Evolutionary conservation across 768 basidiomycete species (phyloP).

Genomic region (Porphyrellus cyaneotinctus): DNA sequence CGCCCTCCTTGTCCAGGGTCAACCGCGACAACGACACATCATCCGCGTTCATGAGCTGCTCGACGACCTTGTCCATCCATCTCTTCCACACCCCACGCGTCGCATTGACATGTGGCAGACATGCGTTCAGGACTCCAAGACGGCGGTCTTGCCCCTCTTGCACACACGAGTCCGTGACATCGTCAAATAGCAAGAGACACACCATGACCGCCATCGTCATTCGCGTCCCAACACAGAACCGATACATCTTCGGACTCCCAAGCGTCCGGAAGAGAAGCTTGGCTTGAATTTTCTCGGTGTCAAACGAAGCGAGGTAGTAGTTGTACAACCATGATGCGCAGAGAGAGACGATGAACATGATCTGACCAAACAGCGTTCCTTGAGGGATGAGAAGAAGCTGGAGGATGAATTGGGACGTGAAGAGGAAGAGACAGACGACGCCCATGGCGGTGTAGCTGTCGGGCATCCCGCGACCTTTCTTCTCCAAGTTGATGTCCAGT

Average conservation of each 20-base stretch:
- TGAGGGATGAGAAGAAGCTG: conserved; percentile 34
- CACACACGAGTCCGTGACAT: conserved; percentile 2
- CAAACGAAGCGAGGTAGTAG: conserved; percentile 30
- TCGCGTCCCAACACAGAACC: conserved; percentile 16
- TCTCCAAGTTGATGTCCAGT: conserved; percentile 9
- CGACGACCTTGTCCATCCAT: conserved; percentile 22
- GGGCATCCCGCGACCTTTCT: neutral
- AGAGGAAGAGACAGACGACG: conserved; percentile 22
- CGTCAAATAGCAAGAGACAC: conserved; percentile 17
- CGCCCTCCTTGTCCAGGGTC: conserved; percentile 1
- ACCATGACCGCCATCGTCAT: conserved; percentile 19
- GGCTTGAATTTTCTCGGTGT: conserved; percentile 25
- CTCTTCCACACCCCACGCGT: conserved; percentile 17
- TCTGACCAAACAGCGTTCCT: conserved; percentile 30
- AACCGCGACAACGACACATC: conserved; percentile 8
- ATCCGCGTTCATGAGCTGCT: conserved; percentile 10
- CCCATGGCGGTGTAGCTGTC: conserved; percentile 7
- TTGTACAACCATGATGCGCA: conserved; percentile 31
- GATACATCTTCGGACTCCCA: conserved; percentile 10
- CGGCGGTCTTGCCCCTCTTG: conserved; percentile 18
- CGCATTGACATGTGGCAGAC: conserved; percentile 14
- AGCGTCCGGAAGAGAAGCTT: conserved; percentile 15
- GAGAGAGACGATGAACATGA: conserved; percentile 30
- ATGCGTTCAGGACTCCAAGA: conserved; percentile 11
- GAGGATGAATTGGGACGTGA: conserved; percentile 27